A percentile compares a stretch with the other conserved stretches of the same genome.
These are phyloP conservation scores for Alternaria conjuncta DNA, from an alignment of 2,329 filamentous ascomycete genomes.

Conservation along the genomic window DNA sequence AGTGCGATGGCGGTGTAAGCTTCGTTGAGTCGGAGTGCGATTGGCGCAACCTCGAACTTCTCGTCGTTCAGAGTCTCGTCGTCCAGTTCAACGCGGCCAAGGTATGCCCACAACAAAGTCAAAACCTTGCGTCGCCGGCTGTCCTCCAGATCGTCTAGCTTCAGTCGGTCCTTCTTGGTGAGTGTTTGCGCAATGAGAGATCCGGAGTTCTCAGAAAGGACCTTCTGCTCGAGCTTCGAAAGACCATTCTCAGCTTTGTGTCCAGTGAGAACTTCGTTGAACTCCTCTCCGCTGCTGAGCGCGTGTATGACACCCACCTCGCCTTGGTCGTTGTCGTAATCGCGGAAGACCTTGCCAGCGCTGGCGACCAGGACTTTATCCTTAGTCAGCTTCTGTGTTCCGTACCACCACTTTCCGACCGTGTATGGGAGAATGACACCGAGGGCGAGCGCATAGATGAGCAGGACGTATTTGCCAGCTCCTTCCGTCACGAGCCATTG, in stretches of 20 bases:
- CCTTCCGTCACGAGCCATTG: slow-evolving; percentile 92
- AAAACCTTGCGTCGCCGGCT: slow-evolving; percentile 83
- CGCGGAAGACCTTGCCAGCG: slow-evolving; percentile 91
- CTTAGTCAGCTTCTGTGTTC: slow-evolving; percentile 89
- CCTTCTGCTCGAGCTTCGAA: slow-evolving; percentile 81
- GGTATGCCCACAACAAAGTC: slow-evolving; percentile 91
- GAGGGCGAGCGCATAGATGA: slow-evolving; percentile 86
- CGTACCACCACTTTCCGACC: slow-evolving; percentile 99
- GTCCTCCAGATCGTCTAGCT: slow-evolving; percentile 80
- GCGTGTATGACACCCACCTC: slow-evolving; percentile 80
- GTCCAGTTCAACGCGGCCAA: slow-evolving; percentile 84
- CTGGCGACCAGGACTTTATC: slow-evolving; percentile 93
- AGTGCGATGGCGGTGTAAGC: slow-evolving; percentile 87
- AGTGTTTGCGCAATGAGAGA: slow-evolving; percentile 65
- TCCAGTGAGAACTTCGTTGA: slow-evolving; percentile 75
- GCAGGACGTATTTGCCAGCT: slow-evolving; percentile 91
- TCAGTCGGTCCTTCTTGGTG: slow-evolving; percentile 74
- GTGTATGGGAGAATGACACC: slow-evolving; percentile 91
- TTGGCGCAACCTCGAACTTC: slow-evolving; percentile 88
- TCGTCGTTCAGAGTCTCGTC: slow-evolving; percentile 78
- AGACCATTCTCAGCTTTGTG: slow-evolving; percentile 81
- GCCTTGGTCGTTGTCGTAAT: slow-evolving; percentile 85
- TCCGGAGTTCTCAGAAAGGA: slow-evolving; percentile 67
- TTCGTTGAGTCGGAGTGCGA: slow-evolving; percentile 83
- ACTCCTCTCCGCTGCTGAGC: slow-evolving; percentile 86